phyloP scores from a whole-genome alignment of 2,329 filamentous ascomycete genomes.

The Sporothrix schenckii region DNA sequence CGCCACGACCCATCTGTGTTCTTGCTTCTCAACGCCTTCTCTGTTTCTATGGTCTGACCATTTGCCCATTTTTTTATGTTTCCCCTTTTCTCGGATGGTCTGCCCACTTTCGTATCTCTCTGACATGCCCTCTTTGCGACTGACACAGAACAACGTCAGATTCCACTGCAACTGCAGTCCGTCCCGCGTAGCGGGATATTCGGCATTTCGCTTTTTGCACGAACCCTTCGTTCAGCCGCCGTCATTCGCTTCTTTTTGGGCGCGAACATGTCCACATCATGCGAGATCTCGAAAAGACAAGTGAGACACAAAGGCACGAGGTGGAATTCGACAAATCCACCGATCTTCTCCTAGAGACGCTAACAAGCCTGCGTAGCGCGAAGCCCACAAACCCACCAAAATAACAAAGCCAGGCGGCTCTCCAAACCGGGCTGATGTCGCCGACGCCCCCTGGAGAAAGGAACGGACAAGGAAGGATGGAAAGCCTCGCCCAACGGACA shows the following conservation, averaged over 20 bases:
- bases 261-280: neutral
- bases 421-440: constrained; percentile 25
- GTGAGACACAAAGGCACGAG: neutral
- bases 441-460: constrained; percentile 14
- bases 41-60: neutral
- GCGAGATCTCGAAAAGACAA: neutral
- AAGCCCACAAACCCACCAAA: neutral
- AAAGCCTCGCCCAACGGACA: neutral
- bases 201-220: neutral
- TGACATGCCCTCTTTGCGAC: neutral
- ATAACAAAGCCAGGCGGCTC: neutral
- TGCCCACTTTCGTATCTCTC: neutral
- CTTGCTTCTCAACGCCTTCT: neutral
- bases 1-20: neutral
- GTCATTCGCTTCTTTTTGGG: neutral
- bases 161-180: neutral
- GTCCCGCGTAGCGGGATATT: constrained; percentile 13
- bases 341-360: neutral
- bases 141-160: neutral
- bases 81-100: neutral
- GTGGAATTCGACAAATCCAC: neutral
- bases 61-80: neutral
- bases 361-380: neutral
- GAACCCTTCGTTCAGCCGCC: neutral
- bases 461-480: neutral